Evolutionary conservation across 2,329 filamentous ascomycete species (phyloP).

Genomic region (Xylaria sp.): DNA sequence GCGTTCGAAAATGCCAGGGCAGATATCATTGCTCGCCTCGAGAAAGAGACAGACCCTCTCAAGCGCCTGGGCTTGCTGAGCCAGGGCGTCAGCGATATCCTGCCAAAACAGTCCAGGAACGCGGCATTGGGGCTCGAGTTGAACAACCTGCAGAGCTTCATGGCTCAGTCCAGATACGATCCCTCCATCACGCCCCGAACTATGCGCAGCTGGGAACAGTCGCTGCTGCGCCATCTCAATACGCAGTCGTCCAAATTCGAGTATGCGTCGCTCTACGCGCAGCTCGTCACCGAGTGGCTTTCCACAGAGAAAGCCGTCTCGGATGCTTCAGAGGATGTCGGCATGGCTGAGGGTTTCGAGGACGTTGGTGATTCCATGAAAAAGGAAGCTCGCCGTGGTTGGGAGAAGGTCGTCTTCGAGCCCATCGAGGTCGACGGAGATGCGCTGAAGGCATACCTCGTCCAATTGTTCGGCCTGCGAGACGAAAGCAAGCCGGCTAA

Average conservation of each 20-base stretch:
- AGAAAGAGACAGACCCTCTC: slow-evolving; percentile 43
- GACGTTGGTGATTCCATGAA: slow-evolving; percentile 55
- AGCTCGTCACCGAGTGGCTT: slow-evolving; percentile 62
- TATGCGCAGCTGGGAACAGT: slow-evolving; percentile 51
- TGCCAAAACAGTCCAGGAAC: slow-evolving; percentile 44
- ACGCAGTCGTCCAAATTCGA: slow-evolving; percentile 57
- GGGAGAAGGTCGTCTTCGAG: slow-evolving; percentile 60
- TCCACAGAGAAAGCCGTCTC: slow-evolving; percentile 47
- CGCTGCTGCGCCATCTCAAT: slow-evolving; percentile 54
- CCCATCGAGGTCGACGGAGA: slow-evolving; percentile 52
- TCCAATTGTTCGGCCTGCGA: slow-evolving; percentile 54
- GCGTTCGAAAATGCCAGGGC: slow-evolving; percentile 53
- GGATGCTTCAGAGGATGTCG: slow-evolving; percentile 29
- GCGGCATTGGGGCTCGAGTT: slow-evolving; percentile 49
- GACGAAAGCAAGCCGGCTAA: slow-evolving; percentile 46
- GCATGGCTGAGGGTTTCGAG: slow-evolving; percentile 55
- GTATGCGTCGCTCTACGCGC: slow-evolving; percentile 58
- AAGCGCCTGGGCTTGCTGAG: slow-evolving; percentile 51
- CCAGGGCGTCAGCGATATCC: slow-evolving; percentile 51
- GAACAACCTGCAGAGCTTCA: slow-evolving; percentile 55
- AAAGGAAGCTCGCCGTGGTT: slow-evolving; percentile 55
- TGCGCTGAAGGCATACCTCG: slow-evolving; percentile 55
- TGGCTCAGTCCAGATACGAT: slow-evolving; percentile 55
- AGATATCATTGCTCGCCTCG: slow-evolving; percentile 47
- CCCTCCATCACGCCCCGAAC: slow-evolving; percentile 54